Percentiles rank a stretch among this genome's conserved stretches.
These are phyloP conservation scores for Lizonia empirigonia DNA, from an alignment of 2,329 filamentous ascomycete species.

Conservation along the genomic window DNA sequence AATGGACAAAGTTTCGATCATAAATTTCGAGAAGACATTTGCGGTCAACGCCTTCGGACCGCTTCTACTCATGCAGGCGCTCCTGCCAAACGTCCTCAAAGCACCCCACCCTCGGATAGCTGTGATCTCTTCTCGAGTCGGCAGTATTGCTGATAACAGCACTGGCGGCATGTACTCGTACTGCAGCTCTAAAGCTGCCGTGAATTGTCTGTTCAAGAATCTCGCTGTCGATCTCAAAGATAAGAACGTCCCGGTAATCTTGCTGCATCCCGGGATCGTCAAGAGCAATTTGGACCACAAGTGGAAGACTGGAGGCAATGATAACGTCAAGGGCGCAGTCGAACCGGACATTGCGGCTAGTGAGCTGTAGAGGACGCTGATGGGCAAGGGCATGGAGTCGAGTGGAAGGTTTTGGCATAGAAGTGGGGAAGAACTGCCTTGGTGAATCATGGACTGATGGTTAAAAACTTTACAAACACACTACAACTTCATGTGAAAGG, in stretches of 20 bases:
- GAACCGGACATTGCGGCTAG: constrained; percentile 53
- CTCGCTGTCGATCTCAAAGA: constrained; percentile 51
- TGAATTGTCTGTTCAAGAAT: constrained; percentile 54
- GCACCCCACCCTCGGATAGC: constrained; percentile 44
- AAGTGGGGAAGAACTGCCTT: constrained; percentile 52
- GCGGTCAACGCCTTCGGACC: constrained; percentile 54
- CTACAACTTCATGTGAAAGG: too few relatives aligned
- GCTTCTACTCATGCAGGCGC: constrained; percentile 52
- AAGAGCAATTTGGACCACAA: constrained; percentile 34
- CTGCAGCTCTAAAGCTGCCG: constrained; percentile 52
- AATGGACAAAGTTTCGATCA: constrained; percentile 37
- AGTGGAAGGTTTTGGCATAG: constrained; percentile 54
- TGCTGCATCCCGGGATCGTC: constrained; percentile 55
- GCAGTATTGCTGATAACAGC: constrained; percentile 51
- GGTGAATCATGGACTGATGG: constrained; percentile 34
- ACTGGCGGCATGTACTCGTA: constrained; percentile 54
- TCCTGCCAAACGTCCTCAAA: constrained; percentile 50
- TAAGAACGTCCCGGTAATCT: constrained; percentile 48
- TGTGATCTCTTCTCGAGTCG: constrained; percentile 53
- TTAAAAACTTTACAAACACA: too few relatives aligned
- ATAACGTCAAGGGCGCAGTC: constrained; percentile 46
- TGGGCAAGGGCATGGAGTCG: constrained; percentile 48
- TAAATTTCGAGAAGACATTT: constrained; percentile 47
- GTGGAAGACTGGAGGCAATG: constrained; percentile 34
- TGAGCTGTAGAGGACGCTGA: constrained; percentile 52